Base-by-base conservation (phyloP, 1,284 basidiomycete species). In the Ceratobasidium sp. region DNA sequence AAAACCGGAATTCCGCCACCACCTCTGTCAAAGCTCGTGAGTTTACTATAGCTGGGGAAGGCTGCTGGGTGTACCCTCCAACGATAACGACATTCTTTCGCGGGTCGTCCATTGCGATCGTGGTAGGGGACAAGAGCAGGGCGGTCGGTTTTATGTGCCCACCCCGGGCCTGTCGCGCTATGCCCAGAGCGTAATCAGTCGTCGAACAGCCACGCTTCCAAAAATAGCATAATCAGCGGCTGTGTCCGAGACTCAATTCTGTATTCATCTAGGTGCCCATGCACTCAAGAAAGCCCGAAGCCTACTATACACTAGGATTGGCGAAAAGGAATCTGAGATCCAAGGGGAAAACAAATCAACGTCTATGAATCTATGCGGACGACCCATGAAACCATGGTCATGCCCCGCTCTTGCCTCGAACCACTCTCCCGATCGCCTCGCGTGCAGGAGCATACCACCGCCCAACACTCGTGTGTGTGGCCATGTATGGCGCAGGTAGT, bases 391-490 rank as follows among this genome's bases (percentile, higher is more conserved):
- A 4, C 36, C 40, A 44, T 33, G n/a, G 40, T 70, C 54, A 70
- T 30, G 42, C 21, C 23, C 40, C 42, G 38, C 16, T 12, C n/a
- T 54, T 54, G 53, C 66, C 54, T 48, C 66, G n/a, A n/a, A 59
- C 66, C 2, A 70, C 54, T 33, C 66, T 12, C 3, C 53, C 53
- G n/a, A 70, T 33, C 0, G 66, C 66, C 16, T 70, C 66, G 16
- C 66, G 46, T 1, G 66, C 66, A 18, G 66, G 66, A 1, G 66
- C 66, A 30, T 70, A 70, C 66, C 66, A 70, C 18, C 66, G 53
- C 7, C 53, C 54, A 7, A 70, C 54, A 28, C 66, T 70, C 36
- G 42, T 25, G 54, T 70, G 66, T 1, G 66, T 70, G 23, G 66
- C 66, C 66, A 70, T 70, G 33, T 70, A 70, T 2, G 66, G 66